These are phyloP conservation scores for Salvia sclarea DNA, from an alignment of 305 asterid genomes.

Conservation along the genomic window DNA sequence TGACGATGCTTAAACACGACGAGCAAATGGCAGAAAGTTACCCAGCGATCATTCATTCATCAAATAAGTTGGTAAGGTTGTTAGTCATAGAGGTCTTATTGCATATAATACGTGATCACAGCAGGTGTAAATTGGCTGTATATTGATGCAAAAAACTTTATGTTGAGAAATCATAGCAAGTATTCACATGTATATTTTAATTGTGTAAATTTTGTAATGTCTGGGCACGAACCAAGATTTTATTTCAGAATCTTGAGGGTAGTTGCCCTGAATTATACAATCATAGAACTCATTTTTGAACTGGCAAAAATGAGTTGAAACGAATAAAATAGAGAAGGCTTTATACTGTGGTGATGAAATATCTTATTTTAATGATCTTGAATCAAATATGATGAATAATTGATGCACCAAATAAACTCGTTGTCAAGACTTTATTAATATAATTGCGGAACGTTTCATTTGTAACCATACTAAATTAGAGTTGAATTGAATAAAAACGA, in stretches of 20 bases:
- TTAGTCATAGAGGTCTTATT: neutral
- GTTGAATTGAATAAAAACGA: neutral
- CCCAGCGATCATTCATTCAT: neutral
- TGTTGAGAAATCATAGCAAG: neutral
- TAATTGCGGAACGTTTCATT: neutral
- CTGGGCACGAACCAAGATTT: neutral
- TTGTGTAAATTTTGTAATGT: neutral
- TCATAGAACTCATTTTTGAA: neutral
- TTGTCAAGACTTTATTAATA: neutral
- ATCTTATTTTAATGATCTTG: neutral
- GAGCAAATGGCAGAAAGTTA: neutral
- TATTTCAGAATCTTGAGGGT: neutral
- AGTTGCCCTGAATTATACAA: neutral
- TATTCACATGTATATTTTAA: neutral
- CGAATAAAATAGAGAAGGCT: neutral
- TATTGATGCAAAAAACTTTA: neutral
- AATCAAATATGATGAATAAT: neutral
- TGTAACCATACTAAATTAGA: too few relatives aligned
- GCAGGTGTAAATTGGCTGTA: neutral
- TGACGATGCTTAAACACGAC: conserved; percentile 43
- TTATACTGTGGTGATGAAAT: neutral
- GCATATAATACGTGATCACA: neutral
- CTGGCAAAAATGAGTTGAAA: neutral
- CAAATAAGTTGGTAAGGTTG: neutral
- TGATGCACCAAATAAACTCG: neutral